Base-by-base conservation (phyloP, 2,329 filamentous ascomycete genomes). In the Graphium sp. region DNA sequence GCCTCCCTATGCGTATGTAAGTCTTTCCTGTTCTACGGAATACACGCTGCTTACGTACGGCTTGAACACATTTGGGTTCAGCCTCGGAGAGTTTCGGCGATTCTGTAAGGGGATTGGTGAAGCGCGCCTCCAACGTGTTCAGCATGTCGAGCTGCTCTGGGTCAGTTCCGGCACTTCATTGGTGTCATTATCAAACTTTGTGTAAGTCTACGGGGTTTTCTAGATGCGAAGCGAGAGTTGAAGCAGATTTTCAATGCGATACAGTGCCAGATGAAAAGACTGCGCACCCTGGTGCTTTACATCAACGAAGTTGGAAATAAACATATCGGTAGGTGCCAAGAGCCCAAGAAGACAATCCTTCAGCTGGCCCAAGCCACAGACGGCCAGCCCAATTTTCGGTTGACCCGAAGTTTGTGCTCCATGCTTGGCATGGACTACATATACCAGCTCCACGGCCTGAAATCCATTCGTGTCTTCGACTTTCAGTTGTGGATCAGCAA, bases 31-130 rank as follows among this genome's bases (percentile, higher is more conserved):
- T 55, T 49, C 17, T 37, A 58, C 2, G 57, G 53, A 0, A 37
- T 43, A 3, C 52, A 56, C 32, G 35, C 55, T 3, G 66, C 66
- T 34, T 65, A 65, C 31, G n/a, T n/a, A n/a, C 11, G 57, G 58
- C 6, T 34, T 44, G 2, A 66, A 66, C 36, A 57, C 44, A 0
- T 65, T 66, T 34, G 55, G 53, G 1, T 66, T 66, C 37, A 62
- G 57, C n/a, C 41, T 66, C 0, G 61, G 62, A 25, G 61, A 66
- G 39, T 54, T 59, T 39, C 53, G 53, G 29, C 50, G 57, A 24
- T 66, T 66, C 36, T 51, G 48, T 30, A 38, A 37, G 2, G 53
- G 58, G 0, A 62, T 62, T 14, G 47, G 50, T 1, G 21, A 18
- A 2, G 37, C 44, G 4, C 49, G 56, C 0, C 33, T 55, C 1